These are phyloP conservation scores for Camillea tinctor DNA, from an alignment of 2,329 filamentous ascomycete genomes.

Conservation along the genomic window DNA sequence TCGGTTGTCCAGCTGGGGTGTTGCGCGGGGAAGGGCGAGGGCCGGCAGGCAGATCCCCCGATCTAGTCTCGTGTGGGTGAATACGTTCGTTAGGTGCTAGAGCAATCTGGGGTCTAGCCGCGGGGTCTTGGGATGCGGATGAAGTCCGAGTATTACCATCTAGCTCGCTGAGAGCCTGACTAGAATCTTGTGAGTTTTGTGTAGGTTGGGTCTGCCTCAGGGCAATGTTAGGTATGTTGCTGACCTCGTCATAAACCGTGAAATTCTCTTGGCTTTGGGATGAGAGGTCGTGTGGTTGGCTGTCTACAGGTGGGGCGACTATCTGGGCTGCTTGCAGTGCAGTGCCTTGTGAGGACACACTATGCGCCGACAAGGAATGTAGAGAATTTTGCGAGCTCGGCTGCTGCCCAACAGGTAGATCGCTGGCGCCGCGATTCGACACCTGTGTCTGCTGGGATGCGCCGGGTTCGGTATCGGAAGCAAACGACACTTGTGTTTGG, in stretches of 20 bases:
- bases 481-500: slow-evolving; percentile 9
- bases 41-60: background rate
- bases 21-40: background rate
- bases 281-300: slow-evolving; percentile 16
- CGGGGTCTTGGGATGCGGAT: slow-evolving; percentile 15
- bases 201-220: slow-evolving; percentile 2
- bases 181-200: slow-evolving; percentile 18
- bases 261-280: slow-evolving; percentile 22
- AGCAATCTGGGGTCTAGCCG: slow-evolving; percentile 5
- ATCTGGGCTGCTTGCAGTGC: slow-evolving; percentile 31
- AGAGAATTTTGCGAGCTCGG: background rate
- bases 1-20: background rate
- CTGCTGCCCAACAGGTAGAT: background rate
- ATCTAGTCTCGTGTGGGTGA: background rate
- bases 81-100: slow-evolving; percentile 1
- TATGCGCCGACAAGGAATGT: background rate
- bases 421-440: background rate
- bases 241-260: slow-evolving; percentile 24
- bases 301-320: slow-evolving; percentile 24
- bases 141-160: slow-evolving; percentile 26
- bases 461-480: slow-evolving; percentile 3
- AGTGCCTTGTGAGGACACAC: slow-evolving; percentile 10
- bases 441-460: slow-evolving; percentile 2
- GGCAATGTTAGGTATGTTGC: slow-evolving; percentile 14
- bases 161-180: slow-evolving; percentile 27